Base-by-base conservation (phyloP, 345 rosid species). In the Brassica cretica region DNA sequence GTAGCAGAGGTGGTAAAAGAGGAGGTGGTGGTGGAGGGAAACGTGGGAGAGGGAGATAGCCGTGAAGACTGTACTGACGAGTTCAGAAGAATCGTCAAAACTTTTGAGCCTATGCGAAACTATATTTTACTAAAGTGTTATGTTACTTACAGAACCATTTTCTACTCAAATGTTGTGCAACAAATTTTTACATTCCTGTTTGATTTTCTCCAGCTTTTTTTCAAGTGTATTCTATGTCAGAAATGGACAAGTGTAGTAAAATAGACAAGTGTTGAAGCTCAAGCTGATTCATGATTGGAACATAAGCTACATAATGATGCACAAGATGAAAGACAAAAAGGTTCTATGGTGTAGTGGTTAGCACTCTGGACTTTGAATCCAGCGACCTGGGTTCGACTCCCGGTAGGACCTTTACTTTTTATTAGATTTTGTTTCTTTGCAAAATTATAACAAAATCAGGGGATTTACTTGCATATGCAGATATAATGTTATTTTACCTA, bases 361-460 rank as follows among this genome's bases (percentile, higher is more conserved):
- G 98, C 95, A 91, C 92, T 88, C 89, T 88, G 95, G 91, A 90
- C 90, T 89, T 91, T 88, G 96, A 90, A 93, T 89, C 95, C 86
- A 87, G 93, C 87, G 92, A 90, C 93, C 93, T 88, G 93, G 93
- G 94, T 86, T 93, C 92, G 97, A 91, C 85, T 91, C 91, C 93
- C 93, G 90, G 90, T 90, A 86, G 91, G 96, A 88, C 90, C 92
- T 8, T 33, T 2, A 4, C 25, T 70, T 35, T 18, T 55, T 9
- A 39, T 39, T 10, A 39, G 2, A 8, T 2, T 39, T 39, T 8
- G 35, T 39, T 2, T 2, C 8, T 39, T 39, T 39, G 44, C 44
- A 7, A 39, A 39, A 39, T 39, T 8, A 2, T 39, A 39, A 39
- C 2, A 1, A 39, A 39, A 32, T 4, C 33, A 30, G 5, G 33